These are phyloP conservation scores for Kandelia obovata DNA, from an alignment of 345 rosid species.

Conservation along the genomic window DNA sequence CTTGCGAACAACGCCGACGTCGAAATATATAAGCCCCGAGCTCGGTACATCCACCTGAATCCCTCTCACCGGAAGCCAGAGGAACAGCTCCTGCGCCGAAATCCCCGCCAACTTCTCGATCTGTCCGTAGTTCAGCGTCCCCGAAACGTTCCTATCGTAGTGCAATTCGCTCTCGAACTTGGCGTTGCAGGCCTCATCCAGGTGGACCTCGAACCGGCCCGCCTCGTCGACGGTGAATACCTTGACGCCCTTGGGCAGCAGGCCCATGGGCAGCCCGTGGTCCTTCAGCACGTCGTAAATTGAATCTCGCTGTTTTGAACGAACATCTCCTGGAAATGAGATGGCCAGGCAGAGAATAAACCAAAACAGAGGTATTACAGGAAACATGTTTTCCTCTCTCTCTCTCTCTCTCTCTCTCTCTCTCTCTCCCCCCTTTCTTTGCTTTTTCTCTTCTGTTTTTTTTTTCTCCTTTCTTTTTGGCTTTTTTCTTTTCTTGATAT, in stretches of 20 bases:
- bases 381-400: slow-evolving; percentile 12
- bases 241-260: slow-evolving; percentile 76
- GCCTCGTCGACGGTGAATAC: slow-evolving; percentile 43
- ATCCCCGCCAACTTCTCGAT: slow-evolving; percentile 65
- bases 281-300: slow-evolving; percentile 55
- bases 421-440: too few species aligned
- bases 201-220: slow-evolving; percentile 64
- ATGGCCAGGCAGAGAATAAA: slow-evolving; percentile 13
- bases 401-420: too few species aligned
- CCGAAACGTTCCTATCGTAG: slow-evolving; percentile 70
- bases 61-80: slow-evolving; percentile 85
- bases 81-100: slow-evolving; percentile 71
- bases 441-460: too few species aligned
- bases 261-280: slow-evolving; percentile 73
- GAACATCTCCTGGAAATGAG: slow-evolving; percentile 16
- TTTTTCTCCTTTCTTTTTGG: background rate
- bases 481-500: background rate
- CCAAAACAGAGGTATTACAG: slow-evolving; percentile 25
- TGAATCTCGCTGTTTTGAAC: slow-evolving; percentile 24
- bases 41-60: slow-evolving; percentile 81
- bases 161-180: slow-evolving; percentile 80
- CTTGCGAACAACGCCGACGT: slow-evolving; percentile 81
- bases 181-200: slow-evolving; percentile 80
- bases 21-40: slow-evolving; percentile 84
- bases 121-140: slow-evolving; percentile 53